Evolutionary conservation across 768 basidiomycete species (phyloP).

Genomic region (Pisolithus tinctorius): DNA sequence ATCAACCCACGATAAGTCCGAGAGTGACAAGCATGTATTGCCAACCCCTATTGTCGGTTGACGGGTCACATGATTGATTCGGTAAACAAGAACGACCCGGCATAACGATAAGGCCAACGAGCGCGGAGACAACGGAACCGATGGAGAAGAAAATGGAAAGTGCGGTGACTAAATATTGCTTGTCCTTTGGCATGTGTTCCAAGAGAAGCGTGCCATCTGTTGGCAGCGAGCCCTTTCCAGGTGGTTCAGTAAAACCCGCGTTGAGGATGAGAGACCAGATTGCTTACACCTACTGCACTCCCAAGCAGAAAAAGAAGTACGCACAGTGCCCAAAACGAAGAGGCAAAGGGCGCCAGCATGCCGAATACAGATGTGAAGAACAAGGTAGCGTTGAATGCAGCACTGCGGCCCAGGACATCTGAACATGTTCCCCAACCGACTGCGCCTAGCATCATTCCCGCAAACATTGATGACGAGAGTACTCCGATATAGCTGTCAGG

Average conservation of each 20-base stretch:
- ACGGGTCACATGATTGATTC: conserved; percentile 53
- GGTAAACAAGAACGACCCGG: conserved; percentile 67
- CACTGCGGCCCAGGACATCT: conserved; percentile 80
- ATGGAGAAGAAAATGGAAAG: conserved; percentile 95
- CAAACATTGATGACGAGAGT: conserved; percentile 85
- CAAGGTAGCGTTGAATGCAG: conserved; percentile 90
- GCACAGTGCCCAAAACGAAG: conserved; percentile 64
- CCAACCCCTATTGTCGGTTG: conserved; percentile 79
- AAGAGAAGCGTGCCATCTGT: conserved; percentile 90
- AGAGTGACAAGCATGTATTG: conserved; percentile 72
- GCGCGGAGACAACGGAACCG: conserved; percentile 79
- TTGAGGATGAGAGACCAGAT: neutral
- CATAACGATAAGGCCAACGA: conserved; percentile 73
- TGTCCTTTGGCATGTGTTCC: conserved; percentile 90
- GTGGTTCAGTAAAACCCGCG: conserved; percentile 1
- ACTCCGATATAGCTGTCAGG: conserved; percentile 72
- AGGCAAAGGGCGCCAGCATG: conserved; percentile 66
- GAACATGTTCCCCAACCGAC: conserved; percentile 92
- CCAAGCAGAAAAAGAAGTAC: conserved; percentile 80
- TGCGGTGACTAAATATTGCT: conserved; percentile 86
- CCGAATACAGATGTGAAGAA: conserved; percentile 90
- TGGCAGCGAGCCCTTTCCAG: conserved; percentile 83
- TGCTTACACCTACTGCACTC: conserved; percentile 83
- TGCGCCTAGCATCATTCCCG: conserved; percentile 96
- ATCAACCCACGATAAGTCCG: conserved; percentile 68